Conservation (phyloP, 306 rosid species). For the Betula pendula region DNA sequence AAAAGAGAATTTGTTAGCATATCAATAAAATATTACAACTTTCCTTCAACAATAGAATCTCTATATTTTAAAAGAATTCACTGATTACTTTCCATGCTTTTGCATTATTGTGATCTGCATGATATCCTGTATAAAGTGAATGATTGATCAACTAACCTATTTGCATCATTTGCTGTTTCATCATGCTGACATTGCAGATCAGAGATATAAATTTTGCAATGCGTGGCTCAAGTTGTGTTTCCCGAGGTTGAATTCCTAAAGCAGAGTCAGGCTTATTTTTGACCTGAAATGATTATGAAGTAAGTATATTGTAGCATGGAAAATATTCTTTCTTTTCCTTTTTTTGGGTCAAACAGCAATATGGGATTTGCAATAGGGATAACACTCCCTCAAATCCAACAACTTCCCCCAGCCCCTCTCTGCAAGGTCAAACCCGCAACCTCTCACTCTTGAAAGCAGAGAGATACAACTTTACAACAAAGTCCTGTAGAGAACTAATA, state of each 20-base stretch:
- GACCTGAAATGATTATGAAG: constrained; percentile 50
- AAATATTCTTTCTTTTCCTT: neutral
- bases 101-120: constrained; percentile 26
- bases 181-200: constrained; percentile 88
- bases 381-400: neutral
- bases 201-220: constrained; percentile 86
- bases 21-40: neutral
- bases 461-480: neutral
- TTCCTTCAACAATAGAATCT: neutral
- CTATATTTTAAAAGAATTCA: constrained; percentile 12
- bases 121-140: constrained; percentile 8
- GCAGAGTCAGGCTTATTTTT: constrained; percentile 33
- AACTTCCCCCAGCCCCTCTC: neutral
- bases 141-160: constrained; percentile 61
- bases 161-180: constrained; percentile 99
- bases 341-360: neutral
- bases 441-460: neutral
- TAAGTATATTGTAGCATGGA: constrained; percentile 26
- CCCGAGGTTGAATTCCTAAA: constrained; percentile 56
- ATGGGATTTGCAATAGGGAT: neutral
- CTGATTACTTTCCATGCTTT: constrained; percentile 21
- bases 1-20: constrained; percentile 1
- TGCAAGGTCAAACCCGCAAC: neutral
- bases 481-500: neutral
- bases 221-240: constrained; percentile 68